Evolutionary conservation across 495 filamentous ascomycete species (phyloP).

Genomic region (Sordaria brevicollis): DNA sequence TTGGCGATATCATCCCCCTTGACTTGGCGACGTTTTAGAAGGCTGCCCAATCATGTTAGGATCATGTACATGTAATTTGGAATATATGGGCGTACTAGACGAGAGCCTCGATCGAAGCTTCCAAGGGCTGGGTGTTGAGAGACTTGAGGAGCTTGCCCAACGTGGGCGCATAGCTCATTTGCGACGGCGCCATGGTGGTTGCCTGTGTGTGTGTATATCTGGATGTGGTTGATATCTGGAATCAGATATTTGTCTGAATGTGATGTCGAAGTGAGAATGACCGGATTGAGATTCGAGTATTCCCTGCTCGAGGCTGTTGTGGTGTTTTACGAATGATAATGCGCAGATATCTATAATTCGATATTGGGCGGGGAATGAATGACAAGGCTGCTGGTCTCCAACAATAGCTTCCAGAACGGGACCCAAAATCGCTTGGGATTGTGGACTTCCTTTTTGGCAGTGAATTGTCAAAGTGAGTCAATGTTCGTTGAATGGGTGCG

Average conservation of each 20-base stretch:
- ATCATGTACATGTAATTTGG: not conserved
- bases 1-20: constrained; percentile 76
- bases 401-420: not conserved
- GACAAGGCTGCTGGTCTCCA: not conserved
- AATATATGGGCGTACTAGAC: constrained; percentile 52
- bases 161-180: constrained; percentile 49
- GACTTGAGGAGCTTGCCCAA: constrained; percentile 68
- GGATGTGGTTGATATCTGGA: not conserved
- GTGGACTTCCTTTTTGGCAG: not conserved
- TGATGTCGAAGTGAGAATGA: not conserved
- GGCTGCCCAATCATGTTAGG: constrained; percentile 34
- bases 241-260: not conserved
- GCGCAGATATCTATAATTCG: not conserved
- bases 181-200: constrained; percentile 31
- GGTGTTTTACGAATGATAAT: not conserved
- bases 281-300: too few species aligned
- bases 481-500: not conserved
- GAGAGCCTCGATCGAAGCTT: constrained; percentile 70
- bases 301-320: not conserved
- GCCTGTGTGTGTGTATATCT: not conserved
- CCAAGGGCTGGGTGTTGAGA: constrained; percentile 57
- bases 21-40: constrained; percentile 86
- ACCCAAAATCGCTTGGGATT: not conserved
- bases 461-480: not conserved
- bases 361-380: not conserved